Evolutionary conservation across 2,329 filamentous ascomycete species (phyloP).

Genomic region (Boeremia lycopersici): DNA sequence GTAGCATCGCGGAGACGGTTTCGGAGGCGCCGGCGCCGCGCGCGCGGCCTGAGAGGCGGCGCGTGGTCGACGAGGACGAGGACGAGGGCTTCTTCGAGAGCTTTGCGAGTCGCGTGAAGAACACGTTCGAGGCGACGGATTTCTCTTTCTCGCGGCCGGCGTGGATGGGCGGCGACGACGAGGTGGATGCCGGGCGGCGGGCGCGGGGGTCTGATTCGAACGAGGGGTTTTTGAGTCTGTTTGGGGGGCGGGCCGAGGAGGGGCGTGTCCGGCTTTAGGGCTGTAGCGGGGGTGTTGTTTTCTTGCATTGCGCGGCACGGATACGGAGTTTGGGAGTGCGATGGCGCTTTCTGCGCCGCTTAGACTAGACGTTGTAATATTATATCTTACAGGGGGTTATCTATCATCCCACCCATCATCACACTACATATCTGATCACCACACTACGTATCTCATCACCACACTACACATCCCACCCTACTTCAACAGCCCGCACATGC

Average conservation of each 20-base stretch:
- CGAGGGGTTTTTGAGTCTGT: constrained; percentile 36
- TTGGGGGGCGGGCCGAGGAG: constrained; percentile 43
- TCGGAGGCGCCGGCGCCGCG: neutral
- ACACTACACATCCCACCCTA: constrained; percentile 11
- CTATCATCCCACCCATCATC: neutral
- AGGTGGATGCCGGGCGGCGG: constrained; percentile 14
- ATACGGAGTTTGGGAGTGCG: neutral
- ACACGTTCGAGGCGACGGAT: constrained; percentile 81
- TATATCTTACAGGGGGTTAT: neutral
- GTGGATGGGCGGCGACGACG: constrained; percentile 71
- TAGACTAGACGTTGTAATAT: neutral
- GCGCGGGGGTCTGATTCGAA: constrained; percentile 18
- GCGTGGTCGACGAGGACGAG: constrained; percentile 58
- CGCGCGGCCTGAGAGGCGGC: constrained; percentile 26
- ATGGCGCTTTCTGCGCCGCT: neutral
- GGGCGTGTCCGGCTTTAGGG: constrained; percentile 40
- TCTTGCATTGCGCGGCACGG: constrained; percentile 1
- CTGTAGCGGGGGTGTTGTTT: neutral
- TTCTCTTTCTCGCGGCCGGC: constrained; percentile 66
- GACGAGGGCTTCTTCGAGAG: constrained; percentile 84
- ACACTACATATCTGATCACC: neutral
- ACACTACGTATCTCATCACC: neutral
- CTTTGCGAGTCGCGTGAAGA: constrained; percentile 83
- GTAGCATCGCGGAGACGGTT: constrained; percentile 7
- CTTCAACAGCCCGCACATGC: constrained; percentile 56